A percentile compares a stretch with the other conserved stretches of the same genome.
phyloP scores from a whole-genome alignment of 768 basidiomycete genomes.

The Cyclocybe cylindracea region DNA sequence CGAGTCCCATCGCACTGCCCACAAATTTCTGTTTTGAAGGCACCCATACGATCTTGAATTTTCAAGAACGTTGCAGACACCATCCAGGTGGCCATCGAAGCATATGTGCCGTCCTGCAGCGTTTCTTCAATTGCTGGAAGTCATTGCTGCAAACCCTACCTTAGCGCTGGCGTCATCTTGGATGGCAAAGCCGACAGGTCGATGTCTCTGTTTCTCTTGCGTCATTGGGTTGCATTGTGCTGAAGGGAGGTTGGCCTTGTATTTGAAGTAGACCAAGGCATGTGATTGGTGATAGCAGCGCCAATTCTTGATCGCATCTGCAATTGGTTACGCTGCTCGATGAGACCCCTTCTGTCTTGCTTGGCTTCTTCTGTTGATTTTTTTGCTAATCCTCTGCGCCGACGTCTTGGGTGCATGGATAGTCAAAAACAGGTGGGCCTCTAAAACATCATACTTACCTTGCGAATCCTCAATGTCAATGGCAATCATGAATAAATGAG shows the following conservation, averaged over 20 bases:
- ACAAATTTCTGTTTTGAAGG: no score
- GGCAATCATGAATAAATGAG: conserved; percentile 12
- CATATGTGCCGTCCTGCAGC: no score
- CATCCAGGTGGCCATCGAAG: no score
- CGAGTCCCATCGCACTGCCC: no score
- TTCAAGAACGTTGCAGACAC: no score
- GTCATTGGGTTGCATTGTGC: background rate
- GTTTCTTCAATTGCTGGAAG: no score
- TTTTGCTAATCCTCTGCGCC: background rate
- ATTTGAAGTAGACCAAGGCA: conserved; percentile 13
- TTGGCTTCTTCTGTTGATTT: background rate
- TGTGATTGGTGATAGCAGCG: conserved; percentile 8
- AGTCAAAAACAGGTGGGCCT: background rate
- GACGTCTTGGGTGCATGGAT: background rate
- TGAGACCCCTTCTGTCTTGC: background rate
- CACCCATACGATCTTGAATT: no score
- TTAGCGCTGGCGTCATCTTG: no score
- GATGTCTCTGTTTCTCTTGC: background rate
- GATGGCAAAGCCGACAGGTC: background rate
- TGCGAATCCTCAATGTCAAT: conserved; percentile 18
- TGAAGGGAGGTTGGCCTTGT: background rate
- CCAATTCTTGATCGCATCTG: conserved; percentile 6
- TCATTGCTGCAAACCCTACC: no score
- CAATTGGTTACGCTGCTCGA: conserved; percentile 11
- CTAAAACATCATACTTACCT: conserved; percentile 8